Conservation (phyloP, 2,329 filamentous ascomycete species). For the Biscogniauxia sp. region DNA sequence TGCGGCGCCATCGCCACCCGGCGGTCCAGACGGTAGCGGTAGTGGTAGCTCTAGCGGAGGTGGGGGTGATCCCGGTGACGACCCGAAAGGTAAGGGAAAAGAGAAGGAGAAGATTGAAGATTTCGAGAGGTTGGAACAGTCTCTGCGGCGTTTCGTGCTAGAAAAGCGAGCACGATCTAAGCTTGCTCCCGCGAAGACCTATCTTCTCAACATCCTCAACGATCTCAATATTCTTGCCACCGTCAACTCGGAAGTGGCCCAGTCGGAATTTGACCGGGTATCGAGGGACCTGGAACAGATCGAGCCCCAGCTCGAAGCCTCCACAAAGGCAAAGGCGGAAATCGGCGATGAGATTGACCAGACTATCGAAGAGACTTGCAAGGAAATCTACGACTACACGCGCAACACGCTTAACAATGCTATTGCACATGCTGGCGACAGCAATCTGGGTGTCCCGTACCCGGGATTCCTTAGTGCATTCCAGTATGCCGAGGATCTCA, state of each 20-base stretch:
- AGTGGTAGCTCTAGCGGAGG: conserved; percentile 53
- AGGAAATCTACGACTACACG: conserved; percentile 82
- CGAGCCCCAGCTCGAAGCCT: conserved; percentile 81
- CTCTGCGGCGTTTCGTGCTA: conserved; percentile 86
- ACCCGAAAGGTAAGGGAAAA: conserved; percentile 76
- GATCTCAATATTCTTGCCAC: conserved; percentile 80
- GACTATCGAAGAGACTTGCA: conserved; percentile 80
- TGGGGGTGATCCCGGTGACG: conserved; percentile 55
- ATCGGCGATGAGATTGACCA: conserved; percentile 78
- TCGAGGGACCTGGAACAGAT: conserved; percentile 76
- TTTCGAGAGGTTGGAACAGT: conserved; percentile 86
- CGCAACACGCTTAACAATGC: conserved; percentile 71
- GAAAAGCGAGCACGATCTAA: conserved; percentile 96
- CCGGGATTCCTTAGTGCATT: conserved; percentile 82
- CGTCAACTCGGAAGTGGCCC: conserved; percentile 84
- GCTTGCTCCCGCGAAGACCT: conserved; percentile 91
- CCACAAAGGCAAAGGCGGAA: conserved; percentile 74
- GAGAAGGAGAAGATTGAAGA: conserved; percentile 84
- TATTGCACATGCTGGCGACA: conserved; percentile 73
- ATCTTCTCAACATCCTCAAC: conserved; percentile 87
- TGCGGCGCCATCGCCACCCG: conserved; percentile 57
- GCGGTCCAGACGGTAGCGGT: conserved; percentile 53
- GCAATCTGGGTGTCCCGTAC: conserved; percentile 79
- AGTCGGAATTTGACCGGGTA: conserved; percentile 80
- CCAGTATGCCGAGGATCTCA: conserved; percentile 89